Base-by-base conservation (phyloP, 352 stramenopile species). In the Globisporangium nodosum region DNA sequence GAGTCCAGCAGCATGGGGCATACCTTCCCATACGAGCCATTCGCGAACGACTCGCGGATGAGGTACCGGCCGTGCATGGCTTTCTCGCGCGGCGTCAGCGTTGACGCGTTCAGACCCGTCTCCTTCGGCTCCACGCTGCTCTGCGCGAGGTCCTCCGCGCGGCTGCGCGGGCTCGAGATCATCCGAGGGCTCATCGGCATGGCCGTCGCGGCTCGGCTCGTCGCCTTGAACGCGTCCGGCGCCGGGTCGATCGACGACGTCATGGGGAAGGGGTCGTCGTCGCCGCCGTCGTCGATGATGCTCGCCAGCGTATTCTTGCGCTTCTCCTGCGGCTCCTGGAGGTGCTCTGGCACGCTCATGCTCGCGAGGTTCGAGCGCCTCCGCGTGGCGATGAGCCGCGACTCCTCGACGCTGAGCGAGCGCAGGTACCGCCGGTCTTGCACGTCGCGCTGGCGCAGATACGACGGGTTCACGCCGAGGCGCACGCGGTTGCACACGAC, bases 401-500 rank as follows among this genome's bases (percentile, higher is more conserved):
- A 55, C 56, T 83, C 72, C 45, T 81, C 74, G 16, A 83, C 74
- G 58, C 72, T 80, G 20, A 85, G 62, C 45, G 77, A 81, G 5
- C 74, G 72, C 58, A 78, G 54, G 52, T 78, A 87, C 43, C 68
- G 70, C 5, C 66, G 67, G 55, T 76, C 68, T 42, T 61, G 61
- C 27, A 63, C 64, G 20, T 67, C 68, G n/a, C 76, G 71, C 52
- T 71, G 69, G 27, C 69, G 71, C 54, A 88, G 68, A 54, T 60
- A 71, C 30, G 58, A 63, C 3, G 78, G 78, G 58, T 81, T 75
- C 1, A 84, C 61, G 57, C 75, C 75, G 55, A 69, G 80, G 56
- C 78, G 78, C 54, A 85, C 75, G 55, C 78, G 77, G 68, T 87
- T 87, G 67, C 78, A 88, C 64, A 88, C 70, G 43, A 88, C 78